These are phyloP conservation scores for Neurospora sp. DNA, from an alignment of 2,329 filamentous ascomycete genomes.

Conservation along the genomic window DNA sequence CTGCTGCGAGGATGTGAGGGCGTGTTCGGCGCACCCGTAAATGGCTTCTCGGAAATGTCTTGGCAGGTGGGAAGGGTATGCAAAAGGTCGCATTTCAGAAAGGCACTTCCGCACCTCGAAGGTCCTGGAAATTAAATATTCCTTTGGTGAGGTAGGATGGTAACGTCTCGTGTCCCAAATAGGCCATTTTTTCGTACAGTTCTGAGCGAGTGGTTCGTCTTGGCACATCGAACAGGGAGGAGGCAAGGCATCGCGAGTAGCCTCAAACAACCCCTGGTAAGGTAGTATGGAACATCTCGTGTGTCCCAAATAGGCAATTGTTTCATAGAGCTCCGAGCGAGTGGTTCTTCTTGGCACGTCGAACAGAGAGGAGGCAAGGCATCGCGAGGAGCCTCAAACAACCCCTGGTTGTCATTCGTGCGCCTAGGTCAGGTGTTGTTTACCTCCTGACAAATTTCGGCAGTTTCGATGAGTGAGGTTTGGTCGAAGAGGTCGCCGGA, in stretches of 20 bases:
- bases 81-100: neutral
- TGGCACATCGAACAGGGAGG: neutral
- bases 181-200: neutral
- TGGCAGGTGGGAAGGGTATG: neutral
- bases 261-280: neutral
- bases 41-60: neutral
- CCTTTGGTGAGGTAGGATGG: neutral
- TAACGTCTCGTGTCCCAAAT: neutral
- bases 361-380: neutral
- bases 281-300: neutral
- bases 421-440: neutral
- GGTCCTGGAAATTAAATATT: neutral
- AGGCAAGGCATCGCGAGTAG: neutral
- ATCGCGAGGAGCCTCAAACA: neutral
- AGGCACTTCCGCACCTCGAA: neutral
- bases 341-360: neutral
- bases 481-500: neutral
- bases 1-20: neutral
- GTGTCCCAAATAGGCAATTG: neutral
- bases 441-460: neutral
- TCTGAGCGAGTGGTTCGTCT: neutral
- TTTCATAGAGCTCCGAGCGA: neutral
- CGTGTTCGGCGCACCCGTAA: neutral
- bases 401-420: neutral
- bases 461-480: neutral